phyloP scores from a whole-genome alignment of 306 rosid genomes.

The Ammopiptanthus mongolicus region DNA sequence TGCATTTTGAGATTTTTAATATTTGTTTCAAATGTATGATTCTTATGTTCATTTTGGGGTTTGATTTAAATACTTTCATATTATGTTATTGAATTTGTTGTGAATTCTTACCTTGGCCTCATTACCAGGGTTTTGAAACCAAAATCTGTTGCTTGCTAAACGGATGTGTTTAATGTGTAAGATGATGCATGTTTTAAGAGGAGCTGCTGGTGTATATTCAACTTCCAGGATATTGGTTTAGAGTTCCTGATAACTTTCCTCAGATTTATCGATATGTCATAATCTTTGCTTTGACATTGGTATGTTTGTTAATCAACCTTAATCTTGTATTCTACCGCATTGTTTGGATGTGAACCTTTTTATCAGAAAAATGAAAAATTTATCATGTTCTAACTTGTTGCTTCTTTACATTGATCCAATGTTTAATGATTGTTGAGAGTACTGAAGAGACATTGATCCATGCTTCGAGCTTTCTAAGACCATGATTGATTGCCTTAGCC shows the following conservation, averaged over 20 bases:
- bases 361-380: neutral
- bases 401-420: slow-evolving; percentile 10
- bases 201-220: neutral
- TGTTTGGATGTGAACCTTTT: neutral
- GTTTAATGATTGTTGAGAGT: neutral
- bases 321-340: neutral
- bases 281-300: slow-evolving; percentile 6
- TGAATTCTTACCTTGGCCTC: neutral
- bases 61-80: neutral
- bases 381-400: neutral
- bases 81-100: slow-evolving; percentile 27
- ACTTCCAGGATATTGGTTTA: neutral
- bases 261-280: too few species aligned
- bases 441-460: neutral
- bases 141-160: slow-evolving; percentile 11
- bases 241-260: too few species aligned
- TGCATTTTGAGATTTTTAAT: slow-evolving; percentile 29
- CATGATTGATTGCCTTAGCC: neutral
- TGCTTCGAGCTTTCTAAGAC: neutral
- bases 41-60: neutral
- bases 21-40: slow-evolving; percentile 29
- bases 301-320: neutral
- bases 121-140: neutral
- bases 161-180: slow-evolving; percentile 1
- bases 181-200: slow-evolving; percentile 1